Evolutionary conservation across 1,139 yeast genomes (phyloP), one percentile per base, ranked within the genome.

Genomic region (Hyphopichia buzzinii): DNA sequence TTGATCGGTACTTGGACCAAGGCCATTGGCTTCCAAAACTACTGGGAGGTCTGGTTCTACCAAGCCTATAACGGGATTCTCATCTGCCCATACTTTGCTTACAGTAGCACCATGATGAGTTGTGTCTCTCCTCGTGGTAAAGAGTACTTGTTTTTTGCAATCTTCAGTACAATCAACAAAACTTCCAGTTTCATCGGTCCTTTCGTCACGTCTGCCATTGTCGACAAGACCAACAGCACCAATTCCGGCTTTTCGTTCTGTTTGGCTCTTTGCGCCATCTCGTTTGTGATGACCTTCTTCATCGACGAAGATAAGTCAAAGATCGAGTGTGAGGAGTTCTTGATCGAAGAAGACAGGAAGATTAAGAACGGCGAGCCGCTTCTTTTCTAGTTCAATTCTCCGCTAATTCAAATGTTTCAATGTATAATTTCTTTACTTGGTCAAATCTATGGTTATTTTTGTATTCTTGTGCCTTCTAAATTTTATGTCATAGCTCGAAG

Each of bases 131-230:
- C 39, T 16, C 24, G 40, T 16, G 40, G 41, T 21, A 39, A 39
- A 31, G 41, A 39, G 25, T 39, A 36, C 17, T 23, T 39, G n/a
- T 39, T 39, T 25, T 39, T 39, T 22, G 39, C 39, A 4, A 39
- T 36, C 4, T 39, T 39, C 25, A 36, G 39, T 13, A 39, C 41
- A 13, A 28, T 36, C 5, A 36, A 39, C 26, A 36, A 39, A 25
- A 36, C 40, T 4, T 39, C 41, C 5, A 36, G 41, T 34, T 39
- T 39, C 19, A 39, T 39, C 12, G 41, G 41, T 11, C 40, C 40
- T 12, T 36, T 36, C 17, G 35, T 39, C 3, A 39, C 40, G 2
- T 33, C 40, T 2, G 35, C 35, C 8, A 36, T 39, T 17, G 31
- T 39, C 22, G 37, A 31, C 26, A 39, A 33, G 29, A 36, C 41